Evolutionary conservation across 176 grass and related monocot genomes (phyloP).

Genomic region (Leersia perrieri): DNA sequence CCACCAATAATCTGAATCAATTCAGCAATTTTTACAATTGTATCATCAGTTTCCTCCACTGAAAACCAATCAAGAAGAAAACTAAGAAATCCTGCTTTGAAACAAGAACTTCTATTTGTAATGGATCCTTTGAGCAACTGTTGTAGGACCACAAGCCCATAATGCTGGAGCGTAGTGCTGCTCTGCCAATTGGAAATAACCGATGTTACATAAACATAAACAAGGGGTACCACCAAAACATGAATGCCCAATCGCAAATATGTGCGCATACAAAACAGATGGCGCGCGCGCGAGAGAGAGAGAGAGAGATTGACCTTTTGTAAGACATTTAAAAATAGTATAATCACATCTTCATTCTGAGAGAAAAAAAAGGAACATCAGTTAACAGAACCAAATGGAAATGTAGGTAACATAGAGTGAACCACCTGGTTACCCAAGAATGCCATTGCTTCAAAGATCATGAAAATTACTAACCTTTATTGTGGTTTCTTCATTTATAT

Average conservation of each 20-base stretch:
- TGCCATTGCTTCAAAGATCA: conserved; percentile 26
- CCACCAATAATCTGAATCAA: conserved; percentile 97
- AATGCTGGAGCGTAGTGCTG: conserved; percentile 76
- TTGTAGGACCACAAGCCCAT: conserved; percentile 83
- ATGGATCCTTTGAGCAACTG: conserved; percentile 86
- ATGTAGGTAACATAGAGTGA: conserved; percentile 24
- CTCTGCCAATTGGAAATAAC: conserved; percentile 74
- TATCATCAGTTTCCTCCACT: conserved; percentile 67
- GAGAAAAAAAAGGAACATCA: conserved; percentile 35
- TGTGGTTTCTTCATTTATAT: conserved; percentile 73
- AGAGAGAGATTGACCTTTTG: conserved; percentile 56
- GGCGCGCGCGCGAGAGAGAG: neutral
- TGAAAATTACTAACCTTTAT: conserved; percentile 58
- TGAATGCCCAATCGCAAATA: neutral
- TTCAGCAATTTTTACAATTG: conserved; percentile 65
- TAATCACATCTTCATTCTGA: conserved; percentile 98
- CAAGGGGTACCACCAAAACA: conserved; percentile 17
- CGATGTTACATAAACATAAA: conserved; percentile 38
- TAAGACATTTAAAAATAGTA: conserved; percentile 78
- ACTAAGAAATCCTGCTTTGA: conserved; percentile 79
- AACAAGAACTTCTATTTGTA: conserved; percentile 89
- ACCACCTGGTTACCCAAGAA: conserved; percentile 25
- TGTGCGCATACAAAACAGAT: neutral
- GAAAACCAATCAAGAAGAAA: conserved; percentile 99
- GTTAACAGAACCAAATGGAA: conserved; percentile 22